These are phyloP conservation scores for Quercus tomentella DNA, from an alignment of 331 rosid genomes.

Conservation along the genomic window DNA sequence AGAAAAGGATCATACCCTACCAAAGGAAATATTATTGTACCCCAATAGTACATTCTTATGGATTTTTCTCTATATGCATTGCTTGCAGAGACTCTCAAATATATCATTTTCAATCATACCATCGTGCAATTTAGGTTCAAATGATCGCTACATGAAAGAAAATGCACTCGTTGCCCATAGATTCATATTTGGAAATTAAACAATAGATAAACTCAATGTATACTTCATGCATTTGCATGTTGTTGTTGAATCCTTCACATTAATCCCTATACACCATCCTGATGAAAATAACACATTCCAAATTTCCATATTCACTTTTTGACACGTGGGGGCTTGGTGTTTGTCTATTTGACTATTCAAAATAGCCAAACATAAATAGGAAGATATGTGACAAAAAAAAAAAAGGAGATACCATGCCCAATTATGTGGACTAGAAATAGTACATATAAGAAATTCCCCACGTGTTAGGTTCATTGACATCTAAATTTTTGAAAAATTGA, in stretches of 20 bases:
- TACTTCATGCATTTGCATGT: background rate
- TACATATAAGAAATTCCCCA: background rate
- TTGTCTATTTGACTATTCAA: background rate
- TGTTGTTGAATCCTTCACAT: background rate
- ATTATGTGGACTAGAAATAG: slow-evolving; percentile 11
- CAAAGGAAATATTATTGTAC: background rate
- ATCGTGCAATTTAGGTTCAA: background rate
- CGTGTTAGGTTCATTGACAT: background rate
- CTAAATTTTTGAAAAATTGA: background rate
- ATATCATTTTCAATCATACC: background rate
- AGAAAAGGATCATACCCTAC: background rate
- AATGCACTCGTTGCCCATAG: background rate
- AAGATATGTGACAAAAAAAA: background rate
- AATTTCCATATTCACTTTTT: background rate
- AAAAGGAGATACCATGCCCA: background rate
- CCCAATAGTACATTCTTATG: background rate
- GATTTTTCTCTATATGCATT: too few species aligned
- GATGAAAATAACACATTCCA: background rate
- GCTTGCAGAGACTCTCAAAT: too few species aligned
- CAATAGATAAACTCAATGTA: background rate
- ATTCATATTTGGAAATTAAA: background rate
- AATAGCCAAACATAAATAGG: background rate
- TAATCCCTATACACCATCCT: background rate
- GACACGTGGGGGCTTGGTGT: background rate
- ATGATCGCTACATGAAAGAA: slow-evolving; percentile 1